These are phyloP conservation scores for Globisporangium recalcitrans DNA, from an alignment of 352 stramenopile species.

Conservation along the genomic window DNA sequence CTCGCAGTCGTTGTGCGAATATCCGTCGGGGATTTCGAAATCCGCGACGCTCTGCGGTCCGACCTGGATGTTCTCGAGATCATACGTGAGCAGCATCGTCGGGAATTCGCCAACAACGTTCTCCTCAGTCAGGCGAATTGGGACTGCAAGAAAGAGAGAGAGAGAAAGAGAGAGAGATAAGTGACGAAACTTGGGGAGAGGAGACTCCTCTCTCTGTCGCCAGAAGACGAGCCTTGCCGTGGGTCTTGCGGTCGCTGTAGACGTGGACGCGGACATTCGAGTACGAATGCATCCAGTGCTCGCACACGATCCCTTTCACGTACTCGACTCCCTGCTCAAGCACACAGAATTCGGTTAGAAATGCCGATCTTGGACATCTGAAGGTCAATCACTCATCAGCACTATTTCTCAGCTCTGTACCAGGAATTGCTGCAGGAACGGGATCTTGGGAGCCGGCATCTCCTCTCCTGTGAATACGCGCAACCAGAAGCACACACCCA, in stretches of 20 bases:
- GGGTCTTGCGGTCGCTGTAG: slow-evolving; percentile 41
- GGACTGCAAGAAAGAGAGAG: slow-evolving; percentile 24
- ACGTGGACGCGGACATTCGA: slow-evolving; percentile 50
- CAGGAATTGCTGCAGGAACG: slow-evolving; percentile 44
- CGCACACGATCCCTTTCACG: slow-evolving; percentile 48
- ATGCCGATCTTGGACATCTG: not conserved
- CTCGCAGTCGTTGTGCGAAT: slow-evolving; percentile 45
- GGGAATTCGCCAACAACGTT: slow-evolving; percentile 39
- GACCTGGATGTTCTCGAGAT: slow-evolving; percentile 47
- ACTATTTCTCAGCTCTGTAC: slow-evolving; percentile 12
- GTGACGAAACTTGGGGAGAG: not conserved
- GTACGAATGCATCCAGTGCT: slow-evolving; percentile 60
- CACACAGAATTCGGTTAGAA: not conserved
- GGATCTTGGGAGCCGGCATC: slow-evolving; percentile 54
- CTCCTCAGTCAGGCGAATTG: slow-evolving; percentile 62
- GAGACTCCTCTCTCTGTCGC: no score
- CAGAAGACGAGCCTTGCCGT: slow-evolving; percentile 19
- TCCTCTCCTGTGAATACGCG: slow-evolving; percentile 21
- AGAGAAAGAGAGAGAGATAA: not conserved
- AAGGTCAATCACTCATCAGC: not conserved
- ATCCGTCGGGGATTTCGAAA: slow-evolving; percentile 57
- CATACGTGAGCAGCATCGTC: slow-evolving; percentile 57
- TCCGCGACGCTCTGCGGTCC: slow-evolving; percentile 38
- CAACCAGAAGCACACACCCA: not conserved
- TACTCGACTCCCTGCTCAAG: slow-evolving; percentile 45